A percentile compares a stretch with the other conserved stretches of the same genome.
These are phyloP conservation scores for Croton laevigatus DNA, from an alignment of 441 rosid genomes.

Conservation along the genomic window DNA sequence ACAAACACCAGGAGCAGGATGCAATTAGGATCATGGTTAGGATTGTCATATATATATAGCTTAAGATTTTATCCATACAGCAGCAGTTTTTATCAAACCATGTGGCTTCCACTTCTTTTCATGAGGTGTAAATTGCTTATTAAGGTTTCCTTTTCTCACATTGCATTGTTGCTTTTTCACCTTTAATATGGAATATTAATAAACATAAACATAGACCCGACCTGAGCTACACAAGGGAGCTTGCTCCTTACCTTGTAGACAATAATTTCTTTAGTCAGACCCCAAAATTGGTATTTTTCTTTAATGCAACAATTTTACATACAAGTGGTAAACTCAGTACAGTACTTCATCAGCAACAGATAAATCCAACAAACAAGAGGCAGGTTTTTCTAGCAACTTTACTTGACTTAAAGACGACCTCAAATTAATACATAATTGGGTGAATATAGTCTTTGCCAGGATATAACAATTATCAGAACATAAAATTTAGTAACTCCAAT, in stretches of 20 bases:
- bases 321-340: too few species aligned
- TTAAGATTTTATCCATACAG: background rate
- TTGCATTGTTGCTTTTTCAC: background rate
- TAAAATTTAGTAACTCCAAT: background rate
- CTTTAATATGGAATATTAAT: too few species aligned
- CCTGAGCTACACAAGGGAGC: background rate
- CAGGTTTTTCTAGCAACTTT: too few species aligned
- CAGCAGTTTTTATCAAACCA: background rate
- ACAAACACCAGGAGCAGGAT: background rate
- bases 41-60: background rate
- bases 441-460: background rate
- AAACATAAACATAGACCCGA: background rate
- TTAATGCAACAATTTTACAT: too few species aligned
- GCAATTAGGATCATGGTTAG: background rate
- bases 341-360: too few species aligned
- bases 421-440: too few species aligned
- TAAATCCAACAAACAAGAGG: too few species aligned
- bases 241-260: background rate
- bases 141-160: background rate
- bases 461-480: too few species aligned
- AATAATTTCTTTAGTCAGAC: too few species aligned
- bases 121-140: background rate
- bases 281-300: too few species aligned
- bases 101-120: constrained; percentile 8
- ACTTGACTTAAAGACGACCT: too few species aligned